phyloP scores from a whole-genome alignment of 176 grass and related monocot species.

The Cenchrus purpureus region DNA sequence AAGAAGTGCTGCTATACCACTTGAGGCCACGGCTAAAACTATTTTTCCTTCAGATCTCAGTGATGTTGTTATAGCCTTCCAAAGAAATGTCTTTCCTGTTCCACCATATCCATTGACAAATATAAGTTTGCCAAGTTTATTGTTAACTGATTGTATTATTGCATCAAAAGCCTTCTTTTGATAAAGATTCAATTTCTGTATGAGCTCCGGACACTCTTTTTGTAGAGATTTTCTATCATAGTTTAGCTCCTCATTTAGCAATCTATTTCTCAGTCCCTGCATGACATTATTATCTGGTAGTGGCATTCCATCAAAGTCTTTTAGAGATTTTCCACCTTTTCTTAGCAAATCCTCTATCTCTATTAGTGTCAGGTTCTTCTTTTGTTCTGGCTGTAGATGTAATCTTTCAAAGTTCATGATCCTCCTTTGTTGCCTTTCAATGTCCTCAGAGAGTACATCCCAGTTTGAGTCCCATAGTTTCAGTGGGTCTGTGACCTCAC shows the following conservation, averaged over 20 bases:
- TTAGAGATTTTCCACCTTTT: neutral
- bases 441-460: conserved; percentile 30
- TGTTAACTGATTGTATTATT: neutral
- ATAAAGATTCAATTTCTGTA: neutral
- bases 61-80: neutral
- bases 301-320: conserved; percentile 15
- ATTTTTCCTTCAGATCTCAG: conserved; percentile 26
- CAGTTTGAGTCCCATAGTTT: conserved; percentile 15
- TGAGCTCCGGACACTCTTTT: neutral
- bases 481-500: neutral
- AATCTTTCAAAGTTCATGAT: conserved; percentile 7
- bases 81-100: conserved; percentile 33
- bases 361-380: neutral
- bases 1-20: conserved; percentile 16
- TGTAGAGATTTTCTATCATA: neutral
- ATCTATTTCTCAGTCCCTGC: conserved; percentile 2
- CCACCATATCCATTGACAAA: conserved; percentile 14
- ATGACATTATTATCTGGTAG: neutral
- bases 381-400: neutral
- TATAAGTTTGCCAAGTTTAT: neutral
- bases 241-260: conserved; percentile 36
- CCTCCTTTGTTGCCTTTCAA: neutral
- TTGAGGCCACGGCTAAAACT: conserved; percentile 9
- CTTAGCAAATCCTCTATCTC: conserved; percentile 10
- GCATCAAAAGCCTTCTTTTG: neutral